Base-by-base conservation (phyloP, 1,284 basidiomycete species). In the Pseudozyma tsukubaensis region DNA sequence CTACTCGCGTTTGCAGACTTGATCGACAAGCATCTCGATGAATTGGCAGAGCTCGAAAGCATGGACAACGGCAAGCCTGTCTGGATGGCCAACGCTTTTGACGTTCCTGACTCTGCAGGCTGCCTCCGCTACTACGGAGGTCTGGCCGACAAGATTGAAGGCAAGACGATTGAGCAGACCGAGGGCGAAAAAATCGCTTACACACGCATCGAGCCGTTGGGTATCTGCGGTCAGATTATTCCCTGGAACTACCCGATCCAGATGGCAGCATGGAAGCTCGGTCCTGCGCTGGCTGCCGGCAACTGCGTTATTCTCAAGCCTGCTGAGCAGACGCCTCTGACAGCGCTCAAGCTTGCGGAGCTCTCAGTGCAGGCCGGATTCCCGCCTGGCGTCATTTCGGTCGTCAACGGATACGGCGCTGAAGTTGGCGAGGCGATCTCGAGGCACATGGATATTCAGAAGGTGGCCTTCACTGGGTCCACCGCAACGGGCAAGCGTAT, bases 201-300 rank as follows among this genome's bases (percentile, higher is more conserved):
- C 90, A 92, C 85, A 86, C 88, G 90, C 34, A 93, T 95, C 84
- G 95, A 97, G 86, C 94, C 95, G 9, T 91, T 97, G 74, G 96
- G 95, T 75, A 94, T 97, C 64, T 94, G 66, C 21, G 78, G 74
- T 9, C 74, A 76, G 37, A 80, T 80, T 55, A 76, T 71, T 40
- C 78, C 72, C 11, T 79, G 70, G 73, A 94, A 94, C 86, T 94
- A 94, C 83, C 94, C 93, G 9, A 66, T 72, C 19, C 60, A 61
- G 50, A 71, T 80, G 59, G 57, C 72, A 12, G 73, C 75, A 13
- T 79, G 61, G 68, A 77, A 96, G 87, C 91, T 94, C 6, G 85
- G 83, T 3, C 82, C 82, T 2, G 85, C 86, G 6, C 83, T 86
- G 49, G 77, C 85, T 0, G 86, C 85, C 3, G 86, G 86, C 9